A percentile compares a stretch with the other conserved stretches of the same genome.
Conservation (phyloP, 495 filamentous ascomycete species). For the Astrothelium subdiscretum region DNA sequence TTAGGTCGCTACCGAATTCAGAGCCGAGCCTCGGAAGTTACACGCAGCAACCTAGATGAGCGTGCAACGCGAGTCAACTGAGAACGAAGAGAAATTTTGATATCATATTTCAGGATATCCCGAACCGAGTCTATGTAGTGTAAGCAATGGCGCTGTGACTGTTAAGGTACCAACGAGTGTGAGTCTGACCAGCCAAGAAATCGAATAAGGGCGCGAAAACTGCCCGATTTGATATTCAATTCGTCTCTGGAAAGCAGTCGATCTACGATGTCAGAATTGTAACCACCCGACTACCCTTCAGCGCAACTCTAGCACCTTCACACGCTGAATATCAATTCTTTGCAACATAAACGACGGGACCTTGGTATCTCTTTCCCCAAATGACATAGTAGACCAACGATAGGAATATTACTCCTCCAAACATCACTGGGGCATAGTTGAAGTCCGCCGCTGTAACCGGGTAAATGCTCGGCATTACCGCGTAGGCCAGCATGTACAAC, state of each 20-base stretch:
- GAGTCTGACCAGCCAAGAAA: neutral
- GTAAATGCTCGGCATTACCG: neutral
- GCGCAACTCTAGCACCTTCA: neutral
- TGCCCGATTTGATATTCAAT: neutral
- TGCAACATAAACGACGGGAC: conserved; percentile 12
- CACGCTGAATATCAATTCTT: neutral
- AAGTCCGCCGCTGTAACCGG: conserved; percentile 7
- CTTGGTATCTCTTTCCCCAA: conserved; percentile 14
- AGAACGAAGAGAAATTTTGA: neutral
- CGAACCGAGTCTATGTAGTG: neutral
- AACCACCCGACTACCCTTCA: neutral
- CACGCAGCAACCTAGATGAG: neutral
- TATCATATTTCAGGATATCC: neutral
- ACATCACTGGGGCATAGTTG: conserved; percentile 18
- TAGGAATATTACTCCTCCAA: conserved; percentile 9
- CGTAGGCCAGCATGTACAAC: conserved; percentile 6
- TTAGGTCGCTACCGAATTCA: too few relatives aligned
- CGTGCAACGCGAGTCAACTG: neutral
- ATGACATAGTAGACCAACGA: conserved; percentile 8
- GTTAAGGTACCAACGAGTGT: neutral
- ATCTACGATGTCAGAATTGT: neutral
- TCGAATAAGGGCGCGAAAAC: neutral
- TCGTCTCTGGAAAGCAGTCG: too few relatives aligned
- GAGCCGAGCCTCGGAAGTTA: too few relatives aligned
- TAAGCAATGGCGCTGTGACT: neutral